Conservation (phyloP, 2,329 filamentous ascomycete genomes). For the Neoscytalidium dimidiatum region DNA sequence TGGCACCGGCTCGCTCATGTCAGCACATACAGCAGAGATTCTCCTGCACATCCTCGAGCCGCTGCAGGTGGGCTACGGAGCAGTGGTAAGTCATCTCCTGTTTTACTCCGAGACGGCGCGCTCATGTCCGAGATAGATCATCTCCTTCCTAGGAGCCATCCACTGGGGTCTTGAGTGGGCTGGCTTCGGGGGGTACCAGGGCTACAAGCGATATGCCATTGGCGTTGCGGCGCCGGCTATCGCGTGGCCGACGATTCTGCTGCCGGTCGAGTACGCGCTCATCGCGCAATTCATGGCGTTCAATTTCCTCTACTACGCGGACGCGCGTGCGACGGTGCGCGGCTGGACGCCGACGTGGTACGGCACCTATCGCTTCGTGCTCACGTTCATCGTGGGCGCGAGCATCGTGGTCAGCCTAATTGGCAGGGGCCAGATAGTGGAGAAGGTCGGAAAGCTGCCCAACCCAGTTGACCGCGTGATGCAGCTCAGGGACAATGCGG, state of each 20-base stretch:
- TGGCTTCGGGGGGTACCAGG: slow-evolving; percentile 65
- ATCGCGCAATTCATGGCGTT: slow-evolving; percentile 86
- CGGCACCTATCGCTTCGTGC: slow-evolving; percentile 82
- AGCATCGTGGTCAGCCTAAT: slow-evolving; percentile 80
- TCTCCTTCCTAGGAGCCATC: slow-evolving; percentile 90
- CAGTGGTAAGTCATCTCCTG: slow-evolving; percentile 61
- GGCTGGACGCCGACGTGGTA: slow-evolving; percentile 90
- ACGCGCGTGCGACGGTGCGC: slow-evolving; percentile 68
- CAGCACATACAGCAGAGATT: slow-evolving; percentile 69
- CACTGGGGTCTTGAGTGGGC: slow-evolving; percentile 93
- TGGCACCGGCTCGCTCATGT: slow-evolving; percentile 66
- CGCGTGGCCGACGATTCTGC: slow-evolving; percentile 86
- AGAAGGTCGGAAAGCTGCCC: slow-evolving; percentile 51
- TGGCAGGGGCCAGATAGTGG: slow-evolving; percentile 74
- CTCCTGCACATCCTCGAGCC: slow-evolving; percentile 78
- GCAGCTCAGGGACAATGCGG: slow-evolving; percentile 46
- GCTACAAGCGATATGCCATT: slow-evolving; percentile 79
- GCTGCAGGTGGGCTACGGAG: slow-evolving; percentile 87
- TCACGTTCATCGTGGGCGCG: slow-evolving; percentile 85
- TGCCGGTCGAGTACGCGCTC: slow-evolving; percentile 82
- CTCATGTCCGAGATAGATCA: slow-evolving; percentile 58
- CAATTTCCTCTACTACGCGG: slow-evolving; percentile 81
- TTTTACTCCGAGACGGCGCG: not conserved
- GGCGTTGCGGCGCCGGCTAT: slow-evolving; percentile 77
- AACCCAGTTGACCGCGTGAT: slow-evolving; percentile 51